Conservation (phyloP, 1,284 basidiomycete species). For the Peniophora sp. region DNA sequence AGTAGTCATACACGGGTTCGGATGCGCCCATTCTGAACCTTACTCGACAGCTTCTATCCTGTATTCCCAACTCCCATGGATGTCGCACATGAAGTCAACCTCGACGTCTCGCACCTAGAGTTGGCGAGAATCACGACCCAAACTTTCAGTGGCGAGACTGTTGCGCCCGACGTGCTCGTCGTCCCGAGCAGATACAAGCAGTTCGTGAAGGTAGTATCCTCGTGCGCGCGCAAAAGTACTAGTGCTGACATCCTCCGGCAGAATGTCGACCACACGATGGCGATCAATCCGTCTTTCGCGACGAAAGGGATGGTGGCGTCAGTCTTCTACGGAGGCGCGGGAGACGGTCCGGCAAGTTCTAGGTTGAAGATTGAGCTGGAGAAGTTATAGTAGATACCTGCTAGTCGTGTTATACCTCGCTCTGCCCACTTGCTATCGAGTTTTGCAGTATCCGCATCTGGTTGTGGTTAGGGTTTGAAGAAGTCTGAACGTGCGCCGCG, state of each 20-base stretch:
- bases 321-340: conserved; percentile 27
- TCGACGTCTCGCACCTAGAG: conserved; percentile 77
- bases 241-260: conserved; percentile 19
- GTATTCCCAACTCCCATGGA: conserved; percentile 82
- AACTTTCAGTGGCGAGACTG: conserved; percentile 31
- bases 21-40: conserved; percentile 2
- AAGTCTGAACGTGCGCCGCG: too few species aligned
- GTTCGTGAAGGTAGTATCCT: conserved; percentile 85
- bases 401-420: background rate
- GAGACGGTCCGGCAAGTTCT: conserved; percentile 23
- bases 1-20: conserved; percentile 8
- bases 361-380: conserved; percentile 25
- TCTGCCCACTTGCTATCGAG: background rate
- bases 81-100: conserved; percentile 71
- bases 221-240: too few species aligned
- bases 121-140: conserved; percentile 37
- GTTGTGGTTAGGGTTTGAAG: background rate
- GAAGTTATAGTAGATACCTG: conserved; percentile 5
- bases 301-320: conserved; percentile 49
- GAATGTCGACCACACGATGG: conserved; percentile 58
- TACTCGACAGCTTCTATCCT: conserved; percentile 76
- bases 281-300: conserved; percentile 68
- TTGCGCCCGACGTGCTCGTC: conserved; percentile 76
- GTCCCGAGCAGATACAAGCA: conserved; percentile 81
- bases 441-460: background rate